phyloP scores from a whole-genome alignment of 139 green algal species.

The Chlorella vulgaris region DNA sequence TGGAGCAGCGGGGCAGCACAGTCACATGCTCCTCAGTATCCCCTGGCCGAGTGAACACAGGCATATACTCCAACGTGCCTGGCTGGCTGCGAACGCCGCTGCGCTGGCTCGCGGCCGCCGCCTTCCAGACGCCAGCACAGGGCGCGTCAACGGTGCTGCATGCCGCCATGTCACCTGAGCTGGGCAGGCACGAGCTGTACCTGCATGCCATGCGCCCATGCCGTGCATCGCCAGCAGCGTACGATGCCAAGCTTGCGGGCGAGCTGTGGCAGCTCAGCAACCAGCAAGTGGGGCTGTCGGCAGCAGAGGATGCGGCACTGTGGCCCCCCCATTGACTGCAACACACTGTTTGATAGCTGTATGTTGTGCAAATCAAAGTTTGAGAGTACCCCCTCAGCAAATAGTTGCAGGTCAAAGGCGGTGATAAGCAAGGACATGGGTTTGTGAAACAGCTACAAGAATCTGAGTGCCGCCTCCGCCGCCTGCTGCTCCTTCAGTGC shows the following conservation, averaged over 20 bases:
- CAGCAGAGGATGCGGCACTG: conserved; percentile 17
- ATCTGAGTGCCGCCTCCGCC: background rate
- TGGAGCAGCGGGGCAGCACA: conserved; percentile 1
- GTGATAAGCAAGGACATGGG: too few relatives aligned
- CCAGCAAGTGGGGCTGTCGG: conserved; percentile 21
- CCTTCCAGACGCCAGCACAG: conserved; percentile 47
- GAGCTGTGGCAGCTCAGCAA: conserved; percentile 35
- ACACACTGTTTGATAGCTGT: background rate
- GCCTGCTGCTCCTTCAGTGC: conserved; percentile 33
- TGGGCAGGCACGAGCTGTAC: conserved; percentile 38
- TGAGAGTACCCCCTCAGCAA: too few relatives aligned
- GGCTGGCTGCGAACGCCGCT: background rate
- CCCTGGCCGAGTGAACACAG: conserved; percentile 47
- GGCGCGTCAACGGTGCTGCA: conserved; percentile 42
- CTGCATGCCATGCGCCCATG: conserved; percentile 26
- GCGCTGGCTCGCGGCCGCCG: background rate
- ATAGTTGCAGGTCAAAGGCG: too few relatives aligned
- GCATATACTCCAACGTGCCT: conserved; percentile 32
- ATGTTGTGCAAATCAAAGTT: too few relatives aligned
- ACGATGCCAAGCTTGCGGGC: conserved; percentile 15
- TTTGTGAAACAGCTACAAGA: too few relatives aligned
- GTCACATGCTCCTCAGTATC: conserved; percentile 38
- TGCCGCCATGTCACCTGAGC: conserved; percentile 17
- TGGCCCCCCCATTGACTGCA: conserved; percentile 32
- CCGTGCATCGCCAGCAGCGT: conserved; percentile 1